Evolutionary conservation across 192 early-diverging fungal species (phyloP), one percentile per base, ranked within the genome.

Genomic region (Coemansia sp.): DNA sequence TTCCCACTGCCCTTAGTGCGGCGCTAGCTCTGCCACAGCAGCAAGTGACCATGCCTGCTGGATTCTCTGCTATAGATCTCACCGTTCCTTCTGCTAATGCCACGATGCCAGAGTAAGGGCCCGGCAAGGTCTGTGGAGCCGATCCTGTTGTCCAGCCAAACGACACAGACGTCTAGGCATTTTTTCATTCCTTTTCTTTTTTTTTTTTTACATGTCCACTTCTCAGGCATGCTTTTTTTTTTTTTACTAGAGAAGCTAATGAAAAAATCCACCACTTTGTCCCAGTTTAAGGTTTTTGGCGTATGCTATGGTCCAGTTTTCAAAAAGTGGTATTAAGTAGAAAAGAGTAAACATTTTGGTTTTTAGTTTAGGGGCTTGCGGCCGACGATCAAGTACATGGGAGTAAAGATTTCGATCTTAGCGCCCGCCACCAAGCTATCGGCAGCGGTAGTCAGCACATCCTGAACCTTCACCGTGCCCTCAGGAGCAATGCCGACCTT

Each of bases 381-480:
- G 12, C 86, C 90, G 61, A 89, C 87, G 37, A 93, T 88, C 62
- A 92, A 89, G 84, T 89, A 97, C 96, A 98, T 98, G 65, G 96
- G 96, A 11, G 96, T 98, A 66, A 97, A 95, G 52, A 98, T 77
- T 55, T 90, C 85, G 66, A 86, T 65, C 69, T 86, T 84, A 20
- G 88, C 96, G 60, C 93, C 93, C 38, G 82, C 85, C 33, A 94
- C 87, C n/a, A 96, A 84, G 68, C 86, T 80, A 76, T 94, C 91
- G 9, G 92, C 90, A 26, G 89, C 96, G 2, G 85, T 87, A 60
- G 89, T 86, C 65, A 98, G 84, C 43, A 97, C 82, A 21, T 85
- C 79, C 62, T 93, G 92, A 26, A 93, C 90, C 83, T 94, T 86
- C 50, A 86, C 85, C 59, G 93, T 91, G 60, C 96, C 96, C n/a